Evolutionary conservation across 441 rosid genomes (phyloP), one percentile per base, ranked within the genome.

Genomic region (Capsella rubella): DNA sequence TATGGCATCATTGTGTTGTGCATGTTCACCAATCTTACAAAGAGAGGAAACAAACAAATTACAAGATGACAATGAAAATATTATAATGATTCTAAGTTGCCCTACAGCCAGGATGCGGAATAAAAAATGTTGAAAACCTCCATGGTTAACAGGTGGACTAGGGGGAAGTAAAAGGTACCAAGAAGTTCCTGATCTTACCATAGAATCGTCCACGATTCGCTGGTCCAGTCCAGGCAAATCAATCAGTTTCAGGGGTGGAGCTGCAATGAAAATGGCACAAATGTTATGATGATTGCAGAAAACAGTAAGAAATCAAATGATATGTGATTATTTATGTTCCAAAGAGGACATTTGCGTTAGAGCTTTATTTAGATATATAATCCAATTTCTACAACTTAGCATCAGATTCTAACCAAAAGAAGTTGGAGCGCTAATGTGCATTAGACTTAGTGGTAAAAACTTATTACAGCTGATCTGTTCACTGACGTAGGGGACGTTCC

Each of bases 161-260:
- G 76, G 69, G 50, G 47, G 14, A 60, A 57, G 28, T 73, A 27
- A 49, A 64, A 32, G 61, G 78, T 52, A 60, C 64, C 39, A 58
- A 57, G 55, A 53, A 34, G 72, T 70, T 57, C 59, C 40, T 49
- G 21, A 65, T 39, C 87, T 80, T 71, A 89, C 91, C 89, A 75
- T 72, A 28, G 91, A 83, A 51, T 85, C 94, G 14, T 87, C 91
- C 81, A 83, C 84, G 74, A 84, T 83, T 64, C 89, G 73, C 69
- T 89, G 90, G 77, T 87, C 94, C 79, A 89, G 69, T 74, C 94
- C 94, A 59, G 94, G 94, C 73, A 89, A 86, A 82, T 89, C 94
- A 68, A 89, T 79, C 69, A 87, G 78, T 73, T 89, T 89, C 60
- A 89, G 54, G 3, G 91, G 87, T 29, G 94, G 94, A 71, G 91